Percentiles rank a stretch among this genome's conserved stretches.
Evolutionary conservation across 805 yeast genomes (phyloP).

Genomic region (Hanseniaspora valbyensis): DNA sequence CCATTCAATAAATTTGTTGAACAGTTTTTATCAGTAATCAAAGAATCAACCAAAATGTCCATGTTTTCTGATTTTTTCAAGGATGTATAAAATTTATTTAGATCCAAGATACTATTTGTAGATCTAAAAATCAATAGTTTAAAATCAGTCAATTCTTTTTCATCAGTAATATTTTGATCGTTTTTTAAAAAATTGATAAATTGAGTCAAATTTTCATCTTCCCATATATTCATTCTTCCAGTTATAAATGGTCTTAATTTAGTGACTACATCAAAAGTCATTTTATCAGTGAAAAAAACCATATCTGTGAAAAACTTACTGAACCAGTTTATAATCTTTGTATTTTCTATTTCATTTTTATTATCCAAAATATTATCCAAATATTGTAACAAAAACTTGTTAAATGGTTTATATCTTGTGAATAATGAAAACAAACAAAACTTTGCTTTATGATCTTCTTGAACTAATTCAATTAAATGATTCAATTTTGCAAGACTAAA

Average conservation of each 20-base stretch:
- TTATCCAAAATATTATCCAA: background rate
- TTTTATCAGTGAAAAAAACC: background rate
- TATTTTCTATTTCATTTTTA: background rate
- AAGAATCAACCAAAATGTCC: background rate
- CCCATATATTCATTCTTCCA: background rate
- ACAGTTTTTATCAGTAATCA: background rate
- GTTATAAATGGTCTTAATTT: constrained; percentile 12
- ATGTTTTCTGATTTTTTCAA: background rate
- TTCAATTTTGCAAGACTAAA: background rate
- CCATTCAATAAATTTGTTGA: background rate
- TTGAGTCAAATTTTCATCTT: background rate
- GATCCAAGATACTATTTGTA: background rate
- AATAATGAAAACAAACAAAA: background rate
- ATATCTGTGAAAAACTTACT: background rate
- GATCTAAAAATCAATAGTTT: constrained; percentile 8
- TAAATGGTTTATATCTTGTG: constrained; percentile 3
- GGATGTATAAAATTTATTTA: background rate
- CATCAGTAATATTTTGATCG: background rate
- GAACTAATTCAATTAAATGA: background rate
- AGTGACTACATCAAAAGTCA: background rate
- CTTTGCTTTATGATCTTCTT: constrained; percentile 1
- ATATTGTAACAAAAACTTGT: background rate
- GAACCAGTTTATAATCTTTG: constrained; percentile 3
- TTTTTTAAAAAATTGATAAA: constrained; percentile 2
- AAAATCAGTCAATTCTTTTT: background rate